These are phyloP conservation scores for Lodderomyces beijingensis DNA, from an alignment of 1,139 yeast species.

Conservation along the genomic window DNA sequence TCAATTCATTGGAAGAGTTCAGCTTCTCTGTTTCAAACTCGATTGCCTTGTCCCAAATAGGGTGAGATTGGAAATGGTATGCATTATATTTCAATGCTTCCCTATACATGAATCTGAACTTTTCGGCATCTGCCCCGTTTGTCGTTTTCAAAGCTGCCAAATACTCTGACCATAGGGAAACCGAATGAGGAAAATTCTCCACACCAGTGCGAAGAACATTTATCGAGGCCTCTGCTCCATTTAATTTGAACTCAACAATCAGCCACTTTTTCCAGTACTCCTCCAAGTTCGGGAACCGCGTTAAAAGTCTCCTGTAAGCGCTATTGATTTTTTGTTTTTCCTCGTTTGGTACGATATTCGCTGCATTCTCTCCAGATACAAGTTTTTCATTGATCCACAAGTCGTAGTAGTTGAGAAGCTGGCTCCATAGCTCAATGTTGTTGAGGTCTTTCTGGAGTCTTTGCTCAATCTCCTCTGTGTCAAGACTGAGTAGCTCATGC, in stretches of 20 bases:
- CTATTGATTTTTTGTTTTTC: conserved; percentile 19
- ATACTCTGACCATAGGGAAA: conserved; percentile 68
- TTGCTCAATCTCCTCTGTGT: conserved; percentile 1
- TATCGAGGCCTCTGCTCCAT: conserved; percentile 50
- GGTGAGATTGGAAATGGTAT: conserved; percentile 54
- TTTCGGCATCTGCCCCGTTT: conserved; percentile 14
- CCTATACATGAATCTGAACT: conserved; percentile 33
- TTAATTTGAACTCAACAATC: conserved; percentile 48
- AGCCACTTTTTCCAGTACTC: conserved; percentile 60
- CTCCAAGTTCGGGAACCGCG: conserved; percentile 52
- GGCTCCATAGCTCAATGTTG: conserved; percentile 30
- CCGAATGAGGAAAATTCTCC: conserved; percentile 47
- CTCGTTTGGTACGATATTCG: conserved; percentile 19
- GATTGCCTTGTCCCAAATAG: conserved; percentile 62
- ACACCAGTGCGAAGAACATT: conserved; percentile 44
- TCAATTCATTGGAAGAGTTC: conserved; percentile 23
- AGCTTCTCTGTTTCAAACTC: conserved; percentile 35
- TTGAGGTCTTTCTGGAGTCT: conserved; percentile 15
- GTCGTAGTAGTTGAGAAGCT: conserved; percentile 22
- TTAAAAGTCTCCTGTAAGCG: conserved; percentile 31
- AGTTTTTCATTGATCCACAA: conserved; percentile 11
- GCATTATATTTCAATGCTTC: conserved; percentile 44
- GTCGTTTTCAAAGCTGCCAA: conserved; percentile 41
- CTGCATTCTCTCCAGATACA: conserved; percentile 13
- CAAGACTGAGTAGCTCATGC: too few relatives aligned